Conservation (phyloP, 176 grass and related monocot species). For the Avena sativa region DNA sequence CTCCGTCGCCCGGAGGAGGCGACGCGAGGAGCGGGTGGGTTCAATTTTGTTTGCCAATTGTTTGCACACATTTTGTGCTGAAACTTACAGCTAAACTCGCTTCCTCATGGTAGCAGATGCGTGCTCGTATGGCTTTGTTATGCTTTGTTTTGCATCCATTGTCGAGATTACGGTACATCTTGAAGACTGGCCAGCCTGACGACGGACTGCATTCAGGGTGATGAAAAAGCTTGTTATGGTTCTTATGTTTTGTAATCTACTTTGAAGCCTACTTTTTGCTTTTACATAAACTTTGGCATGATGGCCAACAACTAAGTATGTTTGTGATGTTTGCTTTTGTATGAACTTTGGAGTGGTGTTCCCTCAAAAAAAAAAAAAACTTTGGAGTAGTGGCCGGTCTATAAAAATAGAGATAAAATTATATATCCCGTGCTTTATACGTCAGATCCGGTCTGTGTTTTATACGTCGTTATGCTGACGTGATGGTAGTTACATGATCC, state of each 20-base stretch:
- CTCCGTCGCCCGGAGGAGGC: too few relatives aligned
- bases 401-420: neutral
- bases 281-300: neutral
- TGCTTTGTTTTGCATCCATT: neutral
- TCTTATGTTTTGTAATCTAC: neutral
- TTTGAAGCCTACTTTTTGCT: neutral
- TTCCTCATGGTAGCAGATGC: neutral
- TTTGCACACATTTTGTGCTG: constrained; percentile 2
- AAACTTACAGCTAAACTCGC: neutral
- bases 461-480: neutral
- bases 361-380: too few relatives aligned
- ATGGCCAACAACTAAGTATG: neutral
- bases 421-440: neutral
- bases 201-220: neutral
- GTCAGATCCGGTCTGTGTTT: neutral
- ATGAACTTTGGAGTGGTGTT: too few relatives aligned
- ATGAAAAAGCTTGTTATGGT: neutral
- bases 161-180: neutral
- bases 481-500: neutral
- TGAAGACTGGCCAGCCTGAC: neutral
- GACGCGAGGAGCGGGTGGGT: too few relatives aligned
- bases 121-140: neutral
- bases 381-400: neutral
- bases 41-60: neutral
- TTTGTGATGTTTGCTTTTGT: neutral